phyloP scores from a whole-genome alignment of 2,329 filamentous ascomycete species.

The Alternaria panax region DNA sequence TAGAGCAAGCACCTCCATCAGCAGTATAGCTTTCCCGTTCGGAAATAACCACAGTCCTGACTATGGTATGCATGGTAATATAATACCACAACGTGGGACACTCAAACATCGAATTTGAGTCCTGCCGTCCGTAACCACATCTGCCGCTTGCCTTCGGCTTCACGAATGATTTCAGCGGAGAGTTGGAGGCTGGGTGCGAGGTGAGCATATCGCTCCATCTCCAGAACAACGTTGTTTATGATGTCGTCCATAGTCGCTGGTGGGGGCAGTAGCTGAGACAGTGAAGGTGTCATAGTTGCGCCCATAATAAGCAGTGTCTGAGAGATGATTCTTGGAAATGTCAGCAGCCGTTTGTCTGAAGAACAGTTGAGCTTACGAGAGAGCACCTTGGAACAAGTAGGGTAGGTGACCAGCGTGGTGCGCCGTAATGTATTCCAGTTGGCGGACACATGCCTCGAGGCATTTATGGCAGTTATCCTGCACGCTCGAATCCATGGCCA shows the following conservation, averaged over 20 bases:
- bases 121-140: constrained; percentile 59
- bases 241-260: constrained; percentile 71
- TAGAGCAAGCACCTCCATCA: not conserved
- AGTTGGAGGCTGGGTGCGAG: constrained; percentile 78
- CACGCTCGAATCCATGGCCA: constrained; percentile 74
- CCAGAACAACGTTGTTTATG: constrained; percentile 77
- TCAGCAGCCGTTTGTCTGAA: constrained; percentile 14
- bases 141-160: constrained; percentile 75
- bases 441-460: constrained; percentile 78
- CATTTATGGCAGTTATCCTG: constrained; percentile 82
- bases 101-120: constrained; percentile 48
- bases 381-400: constrained; percentile 83
- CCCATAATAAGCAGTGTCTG: constrained; percentile 85
- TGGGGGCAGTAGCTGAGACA: constrained; percentile 70
- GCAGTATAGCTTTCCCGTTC: not conserved
- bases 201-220: constrained; percentile 76
- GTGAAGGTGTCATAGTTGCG: constrained; percentile 78
- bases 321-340: constrained; percentile 72
- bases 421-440: constrained; percentile 78
- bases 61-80: not conserved
- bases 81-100: not conserved
- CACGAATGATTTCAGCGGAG: constrained; percentile 80
- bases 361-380: constrained; percentile 54
- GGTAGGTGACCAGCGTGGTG: constrained; percentile 85
- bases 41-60: not conserved